Evolutionary conservation across 805 yeast species (phyloP).

Genomic region (Saccharomycopsis sp.): DNA sequence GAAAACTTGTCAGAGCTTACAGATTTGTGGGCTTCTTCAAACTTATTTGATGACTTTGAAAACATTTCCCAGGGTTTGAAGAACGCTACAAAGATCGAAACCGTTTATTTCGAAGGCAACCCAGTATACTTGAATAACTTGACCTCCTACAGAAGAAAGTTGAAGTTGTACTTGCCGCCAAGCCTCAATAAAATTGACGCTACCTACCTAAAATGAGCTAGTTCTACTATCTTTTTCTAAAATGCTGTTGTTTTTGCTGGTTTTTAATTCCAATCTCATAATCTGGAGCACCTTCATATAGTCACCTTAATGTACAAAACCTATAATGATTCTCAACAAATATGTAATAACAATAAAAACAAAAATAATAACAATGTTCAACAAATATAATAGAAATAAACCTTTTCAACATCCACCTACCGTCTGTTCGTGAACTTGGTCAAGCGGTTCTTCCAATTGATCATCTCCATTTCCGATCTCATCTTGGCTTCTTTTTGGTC

Average conservation of each 20-base stretch:
- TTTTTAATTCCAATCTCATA: no score
- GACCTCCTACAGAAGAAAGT: constrained; percentile 79
- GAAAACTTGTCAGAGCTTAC: constrained; percentile 62
- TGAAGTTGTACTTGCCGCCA: constrained; percentile 63
- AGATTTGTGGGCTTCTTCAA: constrained; percentile 90
- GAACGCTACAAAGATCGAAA: constrained; percentile 55
- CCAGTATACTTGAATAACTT: constrained; percentile 55
- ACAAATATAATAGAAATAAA: neutral
- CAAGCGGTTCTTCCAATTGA: constrained; percentile 38
- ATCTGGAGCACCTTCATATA: no score
- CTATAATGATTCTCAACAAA: no score
- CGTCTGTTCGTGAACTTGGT: constrained; percentile 7
- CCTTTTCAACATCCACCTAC: neutral
- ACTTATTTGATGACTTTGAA: constrained; percentile 57
- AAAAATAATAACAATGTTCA: neutral
- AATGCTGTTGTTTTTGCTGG: no score
- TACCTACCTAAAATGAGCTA: no score
- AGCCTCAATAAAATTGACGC: constrained; percentile 84
- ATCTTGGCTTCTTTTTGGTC: constrained; percentile 45
- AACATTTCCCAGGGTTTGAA: constrained; percentile 61
- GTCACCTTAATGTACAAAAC: no score
- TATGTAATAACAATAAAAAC: neutral
- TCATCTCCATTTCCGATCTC: constrained; percentile 46
- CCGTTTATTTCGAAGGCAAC: constrained; percentile 90
- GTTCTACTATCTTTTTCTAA: no score